Percentiles rank a stretch among this genome's conserved stretches.
Evolutionary conservation across 2,329 filamentous ascomycete genomes (phyloP).

Genomic region (Botryosphaeria dothidea): DNA sequence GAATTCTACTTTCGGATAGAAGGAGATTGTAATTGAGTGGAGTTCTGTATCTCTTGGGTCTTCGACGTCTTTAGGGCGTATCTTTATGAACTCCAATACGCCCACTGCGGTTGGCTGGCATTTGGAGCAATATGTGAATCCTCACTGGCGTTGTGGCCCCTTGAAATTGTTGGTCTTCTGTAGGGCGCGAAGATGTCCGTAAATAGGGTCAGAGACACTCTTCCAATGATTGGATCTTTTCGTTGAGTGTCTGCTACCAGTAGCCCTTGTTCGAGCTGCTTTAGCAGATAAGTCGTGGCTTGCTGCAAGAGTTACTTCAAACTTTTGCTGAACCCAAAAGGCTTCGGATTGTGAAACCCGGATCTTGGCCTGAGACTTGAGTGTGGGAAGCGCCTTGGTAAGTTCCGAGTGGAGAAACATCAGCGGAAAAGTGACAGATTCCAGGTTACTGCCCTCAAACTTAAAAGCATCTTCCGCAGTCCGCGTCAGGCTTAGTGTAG

Average conservation of each 20-base stretch:
- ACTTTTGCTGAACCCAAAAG: not conserved
- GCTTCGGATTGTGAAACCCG: not conserved
- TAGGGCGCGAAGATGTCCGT: not conserved
- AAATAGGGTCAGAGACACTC: not conserved
- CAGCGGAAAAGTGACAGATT: not conserved
- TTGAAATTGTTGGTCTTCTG: too few relatives aligned
- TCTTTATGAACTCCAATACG: not conserved
- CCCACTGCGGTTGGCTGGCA: not conserved
- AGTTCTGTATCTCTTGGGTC: not conserved
- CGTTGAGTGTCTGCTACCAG: too few relatives aligned
- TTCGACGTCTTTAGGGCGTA: accelerated
- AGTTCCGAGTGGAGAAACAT: not conserved
- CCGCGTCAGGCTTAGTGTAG: not conserved
- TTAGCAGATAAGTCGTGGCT: not conserved
- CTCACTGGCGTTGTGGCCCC: not conserved
- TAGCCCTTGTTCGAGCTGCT: not conserved
- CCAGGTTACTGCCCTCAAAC: not conserved
- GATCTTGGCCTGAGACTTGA: not conserved
- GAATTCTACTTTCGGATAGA: not conserved
- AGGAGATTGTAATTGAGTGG: not conserved
- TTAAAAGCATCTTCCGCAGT: not conserved
- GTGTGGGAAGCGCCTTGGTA: not conserved
- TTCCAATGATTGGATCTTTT: too few relatives aligned
- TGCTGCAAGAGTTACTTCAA: not conserved
- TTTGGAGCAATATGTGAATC: not conserved